Percentiles rank a stretch among this genome's conserved stretches.
These are phyloP conservation scores for Malassezia sp. DNA, from an alignment of 1,284 basidiomycete genomes.

Conservation along the genomic window DNA sequence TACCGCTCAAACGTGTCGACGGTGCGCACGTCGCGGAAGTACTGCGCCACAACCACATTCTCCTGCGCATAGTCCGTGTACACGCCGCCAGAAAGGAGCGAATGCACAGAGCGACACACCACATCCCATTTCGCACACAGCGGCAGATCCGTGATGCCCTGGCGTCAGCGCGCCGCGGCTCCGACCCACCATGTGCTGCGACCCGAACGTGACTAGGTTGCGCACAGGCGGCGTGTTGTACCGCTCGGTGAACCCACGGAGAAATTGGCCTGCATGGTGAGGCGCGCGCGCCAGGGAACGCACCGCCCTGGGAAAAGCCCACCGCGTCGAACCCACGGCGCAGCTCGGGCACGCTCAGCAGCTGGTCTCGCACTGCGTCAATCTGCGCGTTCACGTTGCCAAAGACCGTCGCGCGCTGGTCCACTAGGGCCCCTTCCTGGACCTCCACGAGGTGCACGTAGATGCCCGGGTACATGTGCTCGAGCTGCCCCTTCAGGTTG, in stretches of 20 bases:
- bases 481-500: constrained; percentile 60
- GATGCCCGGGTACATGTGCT: constrained; percentile 66
- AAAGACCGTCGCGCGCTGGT: constrained; percentile 65
- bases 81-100: constrained; percentile 61
- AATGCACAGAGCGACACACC: constrained; percentile 54
- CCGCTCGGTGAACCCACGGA: constrained; percentile 75
- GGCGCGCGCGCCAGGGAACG: too few relatives aligned
- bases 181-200: constrained; percentile 45
- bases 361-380: constrained; percentile 57
- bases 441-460: constrained; percentile 64
- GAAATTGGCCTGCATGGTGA: too few relatives aligned
- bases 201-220: constrained; percentile 61
- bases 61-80: constrained; percentile 54
- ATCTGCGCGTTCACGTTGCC: constrained; percentile 69
- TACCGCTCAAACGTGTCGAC: constrained; percentile 59
- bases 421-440: constrained; percentile 51
- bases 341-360: constrained; percentile 61
- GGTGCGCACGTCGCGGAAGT: constrained; percentile 66
- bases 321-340: constrained; percentile 51
- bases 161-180: too few relatives aligned
- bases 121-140: constrained; percentile 58
- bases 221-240: constrained; percentile 54
- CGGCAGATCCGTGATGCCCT: constrained; percentile 72
- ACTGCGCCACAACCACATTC: constrained; percentile 62
- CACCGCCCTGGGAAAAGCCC: constrained; percentile 50